Percentiles rank a stretch among this genome's conserved stretches.
Conservation (phyloP, 2,329 filamentous ascomycete genomes). For the Hirsutella thompsonii region DNA sequence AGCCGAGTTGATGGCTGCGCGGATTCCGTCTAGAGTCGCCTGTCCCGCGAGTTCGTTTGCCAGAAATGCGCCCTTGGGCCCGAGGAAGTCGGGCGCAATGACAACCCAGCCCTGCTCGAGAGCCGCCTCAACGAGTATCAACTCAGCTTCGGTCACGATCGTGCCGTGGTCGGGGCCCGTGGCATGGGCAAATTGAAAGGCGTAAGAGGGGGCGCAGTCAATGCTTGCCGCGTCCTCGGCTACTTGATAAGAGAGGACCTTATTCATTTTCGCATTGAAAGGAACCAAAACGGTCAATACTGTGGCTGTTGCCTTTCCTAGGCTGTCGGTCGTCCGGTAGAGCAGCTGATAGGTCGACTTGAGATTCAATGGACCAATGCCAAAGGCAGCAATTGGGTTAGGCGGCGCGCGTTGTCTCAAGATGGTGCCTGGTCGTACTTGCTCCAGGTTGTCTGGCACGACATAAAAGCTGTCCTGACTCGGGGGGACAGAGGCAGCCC, state of each 20-base stretch:
- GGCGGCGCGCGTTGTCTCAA: conserved; percentile 9
- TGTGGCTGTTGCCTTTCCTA: conserved; percentile 20
- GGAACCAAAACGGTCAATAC: conserved; percentile 26
- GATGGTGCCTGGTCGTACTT: conserved; percentile 9
- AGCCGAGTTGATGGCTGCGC: conserved; percentile 21
- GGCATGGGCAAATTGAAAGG: conserved; percentile 8
- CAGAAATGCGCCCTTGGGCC: conserved; percentile 27
- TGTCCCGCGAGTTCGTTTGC: conserved; percentile 27
- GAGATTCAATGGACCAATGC: conserved; percentile 7
- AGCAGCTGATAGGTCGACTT: conserved; percentile 18
- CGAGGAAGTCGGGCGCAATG: conserved; percentile 32
- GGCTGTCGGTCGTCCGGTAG: conserved; percentile 24
- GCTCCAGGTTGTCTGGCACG: conserved; percentile 7
- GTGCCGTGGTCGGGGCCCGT: conserved; percentile 17
- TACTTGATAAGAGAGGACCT: conserved; percentile 28
- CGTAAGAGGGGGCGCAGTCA: conserved; percentile 17
- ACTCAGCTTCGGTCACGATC: conserved; percentile 11
- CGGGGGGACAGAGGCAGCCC: conserved; percentile 1
- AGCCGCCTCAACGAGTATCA: conserved; percentile 10
- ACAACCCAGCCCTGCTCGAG: conserved; percentile 33
- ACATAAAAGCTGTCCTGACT: conserved; percentile 13
- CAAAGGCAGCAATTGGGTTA: conserved; percentile 9
- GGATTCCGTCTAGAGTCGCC: conserved; percentile 28
- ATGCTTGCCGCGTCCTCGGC: conserved; percentile 25
- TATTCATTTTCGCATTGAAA: conserved; percentile 12